Conservation (phyloP, 768 basidiomycete genomes). For the Melanogaster broomeanus region DNA sequence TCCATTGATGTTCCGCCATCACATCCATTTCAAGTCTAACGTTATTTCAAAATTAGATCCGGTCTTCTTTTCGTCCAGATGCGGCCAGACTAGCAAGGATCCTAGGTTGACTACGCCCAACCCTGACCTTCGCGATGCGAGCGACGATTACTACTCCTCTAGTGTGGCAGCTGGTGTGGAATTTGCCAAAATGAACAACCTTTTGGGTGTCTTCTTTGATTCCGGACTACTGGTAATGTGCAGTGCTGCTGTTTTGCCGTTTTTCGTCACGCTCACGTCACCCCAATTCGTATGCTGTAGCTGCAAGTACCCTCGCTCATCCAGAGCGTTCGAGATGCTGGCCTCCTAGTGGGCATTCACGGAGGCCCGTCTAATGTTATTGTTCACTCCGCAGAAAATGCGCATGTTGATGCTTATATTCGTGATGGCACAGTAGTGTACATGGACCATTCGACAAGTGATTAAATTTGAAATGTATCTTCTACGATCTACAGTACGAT, state of each 20-base stretch:
- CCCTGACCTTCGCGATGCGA: slow-evolving; percentile 40
- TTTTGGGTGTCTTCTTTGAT: slow-evolving; percentile 90
- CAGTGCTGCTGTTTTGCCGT: slow-evolving; percentile 6
- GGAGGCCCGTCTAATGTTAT: slow-evolving; percentile 50
- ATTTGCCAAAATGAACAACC: slow-evolving; percentile 89
- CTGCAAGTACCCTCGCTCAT: slow-evolving; percentile 88
- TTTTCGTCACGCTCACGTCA: slow-evolving; percentile 17
- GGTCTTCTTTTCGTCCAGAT: slow-evolving; percentile 91
- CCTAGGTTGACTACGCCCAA: slow-evolving; percentile 40
- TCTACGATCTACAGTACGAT: slow-evolving; percentile 29
- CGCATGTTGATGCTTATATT: slow-evolving; percentile 68
- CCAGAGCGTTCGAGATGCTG: slow-evolving; percentile 84
- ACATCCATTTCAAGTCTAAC: slow-evolving; percentile 13
- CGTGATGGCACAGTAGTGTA: slow-evolving; percentile 66
- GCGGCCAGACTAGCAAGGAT: slow-evolving; percentile 58
- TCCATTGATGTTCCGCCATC: slow-evolving; percentile 23
- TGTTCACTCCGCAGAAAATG: slow-evolving; percentile 43
- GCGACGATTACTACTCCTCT: slow-evolving; percentile 50
- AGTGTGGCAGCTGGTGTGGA: slow-evolving; percentile 92
- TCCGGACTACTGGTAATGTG: slow-evolving; percentile 76
- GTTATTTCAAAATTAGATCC: slow-evolving; percentile 64
- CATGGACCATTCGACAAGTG: slow-evolving; percentile 59
- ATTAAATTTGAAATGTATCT: slow-evolving; percentile 27
- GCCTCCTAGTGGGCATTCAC: slow-evolving; percentile 84
- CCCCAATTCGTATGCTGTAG: slow-evolving; percentile 32